phyloP scores from a whole-genome alignment of 2,329 filamentous ascomycete genomes.

The Xylaria sp. region DNA sequence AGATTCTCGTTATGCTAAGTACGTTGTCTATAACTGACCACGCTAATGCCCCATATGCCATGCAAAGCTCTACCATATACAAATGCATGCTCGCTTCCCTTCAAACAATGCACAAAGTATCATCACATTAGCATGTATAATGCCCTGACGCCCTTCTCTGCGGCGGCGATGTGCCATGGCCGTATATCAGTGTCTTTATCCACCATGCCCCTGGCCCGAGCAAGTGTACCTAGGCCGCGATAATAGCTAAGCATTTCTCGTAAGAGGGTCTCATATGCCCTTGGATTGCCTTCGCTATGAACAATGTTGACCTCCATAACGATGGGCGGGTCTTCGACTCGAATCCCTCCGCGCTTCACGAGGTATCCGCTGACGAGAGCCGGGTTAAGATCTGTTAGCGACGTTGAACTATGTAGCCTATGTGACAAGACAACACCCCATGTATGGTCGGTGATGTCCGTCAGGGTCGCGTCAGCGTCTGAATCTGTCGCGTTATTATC shows the following conservation, averaged over 20 bases:
- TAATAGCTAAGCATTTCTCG: constrained; percentile 78
- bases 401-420: constrained; percentile 69
- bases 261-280: constrained; percentile 71
- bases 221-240: constrained; percentile 74
- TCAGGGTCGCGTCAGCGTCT: constrained; percentile 74
- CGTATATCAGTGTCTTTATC: constrained; percentile 70
- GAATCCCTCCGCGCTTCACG: constrained; percentile 69
- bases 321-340: constrained; percentile 67
- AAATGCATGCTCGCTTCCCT: constrained; percentile 17
- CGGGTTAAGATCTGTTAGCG: constrained; percentile 65
- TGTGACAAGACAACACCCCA: constrained; percentile 80
- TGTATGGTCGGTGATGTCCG: constrained; percentile 78
- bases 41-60: constrained; percentile 28
- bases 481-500: constrained; percentile 59
- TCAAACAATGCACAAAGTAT: not conserved
- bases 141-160: constrained; percentile 73
- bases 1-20: constrained; percentile 21
- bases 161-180: constrained; percentile 82
- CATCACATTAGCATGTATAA: constrained; percentile 72
- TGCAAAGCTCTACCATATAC: constrained; percentile 28
- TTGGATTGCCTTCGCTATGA: constrained; percentile 64
- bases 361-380: constrained; percentile 73
- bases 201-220: constrained; percentile 72
- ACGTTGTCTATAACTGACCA: constrained; percentile 27
- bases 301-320: constrained; percentile 73